Base-by-base conservation (phyloP, 75 land plant species). In the Cupressus sempervirens region DNA sequence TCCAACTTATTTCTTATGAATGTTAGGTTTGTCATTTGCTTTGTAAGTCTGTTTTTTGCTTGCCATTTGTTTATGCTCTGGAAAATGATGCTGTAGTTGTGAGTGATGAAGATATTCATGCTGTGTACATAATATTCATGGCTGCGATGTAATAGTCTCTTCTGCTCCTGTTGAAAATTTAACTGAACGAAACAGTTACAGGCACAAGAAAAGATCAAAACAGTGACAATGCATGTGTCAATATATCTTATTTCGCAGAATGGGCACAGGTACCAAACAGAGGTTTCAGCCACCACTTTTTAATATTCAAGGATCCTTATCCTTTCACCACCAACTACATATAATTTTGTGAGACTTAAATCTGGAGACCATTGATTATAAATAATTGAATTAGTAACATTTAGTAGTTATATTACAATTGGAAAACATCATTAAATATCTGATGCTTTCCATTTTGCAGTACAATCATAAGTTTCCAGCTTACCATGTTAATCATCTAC, bases 401-500 rank as follows among this genome's bases (percentile, higher is more conserved):
- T 38, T 16, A 34, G 79, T 23, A 76, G n/a, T 38, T 76, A 40
- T 11, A 36, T 45, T 45, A 79, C 81, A 41, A n/a, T 11, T 41
- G 48, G 50, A 43, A 41, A 79, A 41, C 30, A 45, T 45, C 48
- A 79, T 40, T 45, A 79, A n/a, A 26, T n/a, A 79, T 79, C 81
- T 79, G 50, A 79, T 45, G 12, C 30, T 13, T 45, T 1, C 50
- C 48, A 12, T 43, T 79, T 79, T n/a, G 50, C 26, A 43, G 23
- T 26, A 79, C 14, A 26, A 38, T 45, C 12, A 79, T 79, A 11
- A 45, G 4, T 45, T 79, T 26, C 14, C 81, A 79, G 45, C 43
- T 79, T 23, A 79, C 29, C 81, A 79, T 45, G 81, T 79, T 79
- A 79, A 45, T 79, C 32, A 50, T 79, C 81, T 79, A 79, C 14